Conservation (phyloP, 129 eudicot genomes). For the Flaveria trinervia region DNA sequence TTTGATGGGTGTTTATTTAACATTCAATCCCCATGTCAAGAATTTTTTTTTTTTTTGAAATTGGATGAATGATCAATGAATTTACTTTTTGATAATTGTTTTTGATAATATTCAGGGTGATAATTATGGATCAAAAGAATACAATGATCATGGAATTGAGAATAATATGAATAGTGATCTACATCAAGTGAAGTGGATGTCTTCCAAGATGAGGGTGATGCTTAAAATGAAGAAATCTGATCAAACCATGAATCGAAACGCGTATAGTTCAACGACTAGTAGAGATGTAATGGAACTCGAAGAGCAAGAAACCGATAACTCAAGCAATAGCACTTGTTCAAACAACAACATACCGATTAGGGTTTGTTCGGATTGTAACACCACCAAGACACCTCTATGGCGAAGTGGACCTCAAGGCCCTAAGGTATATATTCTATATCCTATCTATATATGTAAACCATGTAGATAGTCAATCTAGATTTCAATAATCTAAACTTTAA, state of each 20-base stretch:
- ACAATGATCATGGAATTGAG: conserved; percentile 38
- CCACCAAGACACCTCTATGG: conserved; percentile 69
- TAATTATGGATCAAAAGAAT: conserved; percentile 37
- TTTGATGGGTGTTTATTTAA: neutral
- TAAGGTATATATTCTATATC: conserved; percentile 42
- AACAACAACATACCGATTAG: conserved; percentile 38
- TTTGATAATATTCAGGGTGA: conserved; percentile 44
- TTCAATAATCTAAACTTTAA: no score
- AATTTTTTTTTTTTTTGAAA: neutral
- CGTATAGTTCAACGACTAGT: conserved; percentile 2
- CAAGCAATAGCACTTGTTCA: conserved; percentile 46
- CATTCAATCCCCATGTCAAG: neutral
- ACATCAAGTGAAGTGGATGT: conserved; percentile 62
- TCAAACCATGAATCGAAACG: conserved; percentile 26
- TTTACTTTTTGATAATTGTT: conserved; percentile 12
- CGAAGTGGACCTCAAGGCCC: conserved; percentile 69
- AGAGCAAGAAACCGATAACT: conserved; percentile 47
- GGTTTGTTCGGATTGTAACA: conserved; percentile 59
- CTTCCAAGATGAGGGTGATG: conserved; percentile 71
- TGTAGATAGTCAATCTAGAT: no score
- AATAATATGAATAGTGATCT: conserved; percentile 32
- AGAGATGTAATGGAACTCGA: conserved; percentile 14
- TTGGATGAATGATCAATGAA: neutral
- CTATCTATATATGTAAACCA: no score
- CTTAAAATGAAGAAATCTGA: conserved; percentile 55